These are phyloP conservation scores for Diospyros lotus DNA, from an alignment of 148 eudicot genomes.

Conservation along the genomic window DNA sequence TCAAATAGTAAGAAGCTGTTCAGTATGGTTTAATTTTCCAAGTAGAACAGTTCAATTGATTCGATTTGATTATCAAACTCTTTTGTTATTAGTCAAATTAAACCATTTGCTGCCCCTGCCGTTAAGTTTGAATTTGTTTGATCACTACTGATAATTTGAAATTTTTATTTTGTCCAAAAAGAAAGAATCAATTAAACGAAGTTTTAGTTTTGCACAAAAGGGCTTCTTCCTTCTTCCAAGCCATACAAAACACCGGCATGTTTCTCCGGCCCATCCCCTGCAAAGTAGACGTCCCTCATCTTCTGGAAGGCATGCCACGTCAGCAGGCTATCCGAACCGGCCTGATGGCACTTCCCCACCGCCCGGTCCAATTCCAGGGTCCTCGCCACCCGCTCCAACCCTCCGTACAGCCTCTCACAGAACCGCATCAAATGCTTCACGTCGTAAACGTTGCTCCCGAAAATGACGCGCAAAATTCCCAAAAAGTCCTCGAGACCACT, in stretches of 20 bases:
- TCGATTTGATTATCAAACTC: too few relatives aligned
- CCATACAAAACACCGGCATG: slow-evolving; percentile 63
- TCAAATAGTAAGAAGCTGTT: too few relatives aligned
- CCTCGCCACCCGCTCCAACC: slow-evolving; percentile 60
- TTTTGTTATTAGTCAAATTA: too few relatives aligned
- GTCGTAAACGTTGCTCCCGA: slow-evolving; percentile 52
- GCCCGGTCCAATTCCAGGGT: slow-evolving; percentile 42
- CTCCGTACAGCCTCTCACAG: slow-evolving; percentile 55
- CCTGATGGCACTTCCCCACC: slow-evolving; percentile 73
- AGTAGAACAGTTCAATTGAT: too few relatives aligned
- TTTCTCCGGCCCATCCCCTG: slow-evolving; percentile 28
- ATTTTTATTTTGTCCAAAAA: not conserved
- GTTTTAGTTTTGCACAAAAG: slow-evolving; percentile 7
- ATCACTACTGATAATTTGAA: too few relatives aligned
- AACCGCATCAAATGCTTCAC: slow-evolving; percentile 59
- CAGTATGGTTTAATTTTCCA: too few relatives aligned
- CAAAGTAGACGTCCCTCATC: slow-evolving; percentile 48
- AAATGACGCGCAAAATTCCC: slow-evolving; percentile 27
- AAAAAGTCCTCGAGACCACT: slow-evolving; percentile 31
- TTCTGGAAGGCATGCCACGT: slow-evolving; percentile 67
- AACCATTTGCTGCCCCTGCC: too few relatives aligned
- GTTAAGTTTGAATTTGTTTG: too few relatives aligned
- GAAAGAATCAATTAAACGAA: slow-evolving; percentile 8
- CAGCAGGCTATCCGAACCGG: slow-evolving; percentile 72
- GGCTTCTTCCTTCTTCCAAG: slow-evolving; percentile 35